A percentile compares a stretch with the other conserved stretches of the same genome.
phyloP scores from a whole-genome alignment of 176 grass and related monocot genomes.

The Oryza glaberrima region DNA sequence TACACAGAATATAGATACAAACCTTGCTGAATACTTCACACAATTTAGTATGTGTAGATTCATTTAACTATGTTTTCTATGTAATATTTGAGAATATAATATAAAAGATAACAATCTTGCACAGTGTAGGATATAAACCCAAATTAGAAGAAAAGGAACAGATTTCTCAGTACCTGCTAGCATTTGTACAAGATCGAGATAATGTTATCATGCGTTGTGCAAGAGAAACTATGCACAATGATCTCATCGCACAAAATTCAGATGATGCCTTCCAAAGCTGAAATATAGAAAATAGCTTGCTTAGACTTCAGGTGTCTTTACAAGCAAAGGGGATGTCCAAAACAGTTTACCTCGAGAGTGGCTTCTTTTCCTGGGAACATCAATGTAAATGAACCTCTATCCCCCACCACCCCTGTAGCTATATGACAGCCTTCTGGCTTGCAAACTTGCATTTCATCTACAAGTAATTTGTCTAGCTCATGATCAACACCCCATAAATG shows the following conservation, averaged over 20 bases:
- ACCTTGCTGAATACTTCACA: not conserved
- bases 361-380: conserved; percentile 87
- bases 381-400: conserved; percentile 83
- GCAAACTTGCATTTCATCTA: conserved; percentile 93
- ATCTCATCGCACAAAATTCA: conserved; percentile 97
- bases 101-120: conserved; percentile 29
- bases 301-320: conserved; percentile 34
- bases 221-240: conserved; percentile 86
- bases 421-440: conserved; percentile 90
- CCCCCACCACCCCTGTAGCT: conserved; percentile 75
- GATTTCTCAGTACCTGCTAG: conserved; percentile 75
- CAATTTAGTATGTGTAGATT: not conserved
- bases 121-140: not conserved
- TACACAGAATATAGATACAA: conserved; percentile 9
- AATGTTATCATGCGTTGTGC: conserved; percentile 92
- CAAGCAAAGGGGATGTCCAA: conserved; percentile 22
- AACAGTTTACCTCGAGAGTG: conserved; percentile 79
- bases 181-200: conserved; percentile 78
- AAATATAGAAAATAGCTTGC: conserved; percentile 49
- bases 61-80: conserved; percentile 8
- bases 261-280: conserved; percentile 93
- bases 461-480: conserved; percentile 84
- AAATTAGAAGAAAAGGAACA: conserved; percentile 10
- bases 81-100: conserved; percentile 24
- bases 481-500: conserved; percentile 92